Base-by-base conservation (phyloP, 495 filamentous ascomycete genomes). In the Neurospora sp. region DNA sequence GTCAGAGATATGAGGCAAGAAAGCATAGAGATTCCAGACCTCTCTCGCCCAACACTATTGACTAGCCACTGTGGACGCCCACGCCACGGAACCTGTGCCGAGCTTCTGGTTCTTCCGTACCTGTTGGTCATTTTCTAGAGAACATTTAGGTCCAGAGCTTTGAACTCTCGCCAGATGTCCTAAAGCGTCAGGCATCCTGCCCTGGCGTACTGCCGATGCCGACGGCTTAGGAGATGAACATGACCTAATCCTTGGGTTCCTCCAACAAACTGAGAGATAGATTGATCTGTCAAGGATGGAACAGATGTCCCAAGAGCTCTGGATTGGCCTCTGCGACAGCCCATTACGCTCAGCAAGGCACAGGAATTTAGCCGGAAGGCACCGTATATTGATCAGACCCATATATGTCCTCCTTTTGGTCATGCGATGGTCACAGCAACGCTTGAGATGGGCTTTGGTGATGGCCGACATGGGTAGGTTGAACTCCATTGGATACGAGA, bases 301-400 rank as follows among this genome's bases (percentile, higher is more conserved):
- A 11, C 20, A 9, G 53, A 12, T 35, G 48, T 59, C 20, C 53
- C 27, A 65, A 65, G 27, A 35, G 27, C 27, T 46, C 42, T 61
- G 71, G 39, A 65, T n/a, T 75, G 48, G 74, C 42, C 72, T 71
- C 71, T 72, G 46, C 65, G 71, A 44, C 61, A 74, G 71, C 73
- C 74, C 41, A 69, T 73, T 44, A 74, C 71, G 48, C 71, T 74
- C 73, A 73, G 73, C 61, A 74, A 76, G 73, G 74, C 68, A 73
- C 75, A 76, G 74, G 59, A 75, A 81, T 81, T 80, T 81, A 80
- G 79, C 78, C 79, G 74, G 22, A 78, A 76, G 72, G 73, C 71
- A 74, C 42, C 39, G 46, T 78, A 79, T 65, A 79, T 80, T 80
- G 76, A 72, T 59, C 41, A 27, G 53, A 35, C 53, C 53, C 53